phyloP scores from a whole-genome alignment of 257 asterid species.

The Euphrasia confusa region DNA sequence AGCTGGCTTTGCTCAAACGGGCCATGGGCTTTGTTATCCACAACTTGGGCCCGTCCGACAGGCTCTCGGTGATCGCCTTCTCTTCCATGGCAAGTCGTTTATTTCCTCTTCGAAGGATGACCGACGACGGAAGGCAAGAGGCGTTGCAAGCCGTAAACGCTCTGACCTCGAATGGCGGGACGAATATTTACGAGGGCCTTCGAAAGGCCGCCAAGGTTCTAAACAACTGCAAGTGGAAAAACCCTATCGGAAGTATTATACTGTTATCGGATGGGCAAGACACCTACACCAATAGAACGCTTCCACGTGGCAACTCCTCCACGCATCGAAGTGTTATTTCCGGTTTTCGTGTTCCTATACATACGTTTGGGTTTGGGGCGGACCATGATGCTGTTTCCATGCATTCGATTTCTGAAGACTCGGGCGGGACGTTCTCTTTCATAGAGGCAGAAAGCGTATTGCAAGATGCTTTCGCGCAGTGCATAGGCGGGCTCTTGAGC shows the following conservation, averaged over 20 bases:
- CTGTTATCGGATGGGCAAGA: slow-evolving; percentile 94
- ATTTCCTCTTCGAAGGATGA: slow-evolving; percentile 81
- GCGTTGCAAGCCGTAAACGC: slow-evolving; percentile 81
- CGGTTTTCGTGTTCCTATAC: slow-evolving; percentile 58
- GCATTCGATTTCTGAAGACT: slow-evolving; percentile 74
- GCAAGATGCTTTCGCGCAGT: slow-evolving; percentile 98
- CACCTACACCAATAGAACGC: slow-evolving; percentile 39
- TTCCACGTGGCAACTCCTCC: slow-evolving; percentile 22
- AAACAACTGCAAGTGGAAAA: slow-evolving; percentile 61
- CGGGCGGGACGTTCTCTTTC: slow-evolving; percentile 96
- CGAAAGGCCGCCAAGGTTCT: slow-evolving; percentile 74
- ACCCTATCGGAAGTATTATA: slow-evolving; percentile 68
- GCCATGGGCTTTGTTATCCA: slow-evolving; percentile 96
- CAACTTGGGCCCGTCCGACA: slow-evolving; percentile 66
- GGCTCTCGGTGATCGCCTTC: slow-evolving; percentile 87
- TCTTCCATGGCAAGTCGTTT: slow-evolving; percentile 83
- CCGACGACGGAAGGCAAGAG: slow-evolving; percentile 53
- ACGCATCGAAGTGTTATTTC: slow-evolving; percentile 25
- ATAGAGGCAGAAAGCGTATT: slow-evolving; percentile 73
- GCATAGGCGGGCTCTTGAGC: slow-evolving; percentile 91
- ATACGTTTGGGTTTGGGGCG: slow-evolving; percentile 80
- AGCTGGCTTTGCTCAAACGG: slow-evolving; percentile 78
- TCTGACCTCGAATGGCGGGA: slow-evolving; percentile 77
- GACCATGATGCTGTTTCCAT: slow-evolving; percentile 80
- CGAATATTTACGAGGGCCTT: slow-evolving; percentile 71